phyloP scores from a whole-genome alignment of 139 green algal species.

The Chlorella sp. region DNA sequence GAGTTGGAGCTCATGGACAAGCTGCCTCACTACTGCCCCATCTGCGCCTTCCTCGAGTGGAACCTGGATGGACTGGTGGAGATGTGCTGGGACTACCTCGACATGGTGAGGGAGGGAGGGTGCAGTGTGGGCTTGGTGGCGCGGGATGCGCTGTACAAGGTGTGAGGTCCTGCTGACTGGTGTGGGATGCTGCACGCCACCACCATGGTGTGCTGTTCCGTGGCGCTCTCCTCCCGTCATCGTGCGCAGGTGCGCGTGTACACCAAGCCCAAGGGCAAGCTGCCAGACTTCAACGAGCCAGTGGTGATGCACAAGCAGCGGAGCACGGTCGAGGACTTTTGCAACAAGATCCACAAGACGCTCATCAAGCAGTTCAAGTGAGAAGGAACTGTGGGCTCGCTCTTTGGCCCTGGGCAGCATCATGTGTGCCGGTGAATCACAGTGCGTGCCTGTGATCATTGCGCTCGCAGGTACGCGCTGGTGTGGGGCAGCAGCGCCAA shows the following conservation, averaged over 20 bases:
- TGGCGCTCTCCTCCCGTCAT: too few relatives aligned
- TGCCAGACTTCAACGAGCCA: slow-evolving; percentile 96
- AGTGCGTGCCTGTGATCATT: neutral
- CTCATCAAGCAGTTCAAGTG: slow-evolving; percentile 96
- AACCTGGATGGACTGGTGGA: slow-evolving; percentile 93
- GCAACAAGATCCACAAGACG: slow-evolving; percentile 77
- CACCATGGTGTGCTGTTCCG: too few relatives aligned
- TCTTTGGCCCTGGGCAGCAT: too few relatives aligned
- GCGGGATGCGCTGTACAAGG: too few relatives aligned
- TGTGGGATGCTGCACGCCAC: too few relatives aligned
- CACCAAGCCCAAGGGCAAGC: slow-evolving; percentile 90
- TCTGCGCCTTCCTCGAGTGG: slow-evolving; percentile 87
- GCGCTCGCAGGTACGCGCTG: slow-evolving; percentile 17
- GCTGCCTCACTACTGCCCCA: slow-evolving; percentile 95
- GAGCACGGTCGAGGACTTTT: slow-evolving; percentile 92
- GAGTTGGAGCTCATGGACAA: slow-evolving; percentile 84
- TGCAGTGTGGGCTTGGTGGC: too few relatives aligned
- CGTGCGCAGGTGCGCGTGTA: slow-evolving; percentile 66
- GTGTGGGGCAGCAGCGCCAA: slow-evolving; percentile 80
- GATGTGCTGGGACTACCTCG: slow-evolving; percentile 95
- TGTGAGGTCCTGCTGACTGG: too few relatives aligned
- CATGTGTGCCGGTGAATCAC: too few relatives aligned
- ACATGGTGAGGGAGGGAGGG: slow-evolving; percentile 53
- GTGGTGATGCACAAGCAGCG: slow-evolving; percentile 72
- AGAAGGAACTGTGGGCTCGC: too few relatives aligned